phyloP scores from a whole-genome alignment of 495 filamentous ascomycete genomes.

The Xylaria castorea region DNA sequence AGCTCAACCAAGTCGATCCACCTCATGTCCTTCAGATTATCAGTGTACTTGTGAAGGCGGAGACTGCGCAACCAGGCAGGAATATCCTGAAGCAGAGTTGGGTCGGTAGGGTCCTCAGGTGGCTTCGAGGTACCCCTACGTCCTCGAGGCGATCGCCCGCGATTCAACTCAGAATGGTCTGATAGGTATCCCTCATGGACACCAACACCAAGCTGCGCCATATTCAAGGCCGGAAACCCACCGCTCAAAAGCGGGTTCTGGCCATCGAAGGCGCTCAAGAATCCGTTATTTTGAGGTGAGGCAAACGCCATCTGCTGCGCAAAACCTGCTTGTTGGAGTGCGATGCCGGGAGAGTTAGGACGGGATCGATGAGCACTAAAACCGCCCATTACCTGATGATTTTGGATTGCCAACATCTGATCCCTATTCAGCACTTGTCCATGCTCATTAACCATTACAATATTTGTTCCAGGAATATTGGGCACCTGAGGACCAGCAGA shows the following conservation, averaged over 20 bases:
- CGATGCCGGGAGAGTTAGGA: conserved; percentile 88
- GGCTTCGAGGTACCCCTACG: conserved; percentile 95
- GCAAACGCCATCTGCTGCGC: conserved; percentile 74
- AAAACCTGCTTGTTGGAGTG: conserved; percentile 72
- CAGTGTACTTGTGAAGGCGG: conserved; percentile 97
- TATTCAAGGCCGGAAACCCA: conserved; percentile 70
- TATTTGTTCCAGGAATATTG: conserved; percentile 66
- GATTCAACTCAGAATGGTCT: conserved; percentile 87
- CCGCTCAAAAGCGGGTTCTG: conserved; percentile 74
- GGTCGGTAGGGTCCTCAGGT: conserved; percentile 96
- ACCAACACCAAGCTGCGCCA: conserved; percentile 75
- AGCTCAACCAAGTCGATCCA: conserved; percentile 94
- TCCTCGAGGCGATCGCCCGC: conserved; percentile 91
- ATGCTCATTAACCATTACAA: conserved; percentile 89
- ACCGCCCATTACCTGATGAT: conserved; percentile 75
- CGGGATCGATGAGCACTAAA: conserved; percentile 85
- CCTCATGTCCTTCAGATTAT: conserved; percentile 94
- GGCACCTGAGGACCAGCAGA: conserved; percentile 52
- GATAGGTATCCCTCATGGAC: conserved; percentile 88
- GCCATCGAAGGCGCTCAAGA: conserved; percentile 86
- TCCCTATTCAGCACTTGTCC: conserved; percentile 86
- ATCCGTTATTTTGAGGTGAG: conserved; percentile 94
- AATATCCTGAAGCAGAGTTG: conserved; percentile 89
- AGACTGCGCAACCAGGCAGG: conserved; percentile 94
- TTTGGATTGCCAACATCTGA: conserved; percentile 85